These are phyloP conservation scores for Juglanconis oblonga DNA, from an alignment of 2,329 filamentous ascomycete genomes.

Conservation along the genomic window DNA sequence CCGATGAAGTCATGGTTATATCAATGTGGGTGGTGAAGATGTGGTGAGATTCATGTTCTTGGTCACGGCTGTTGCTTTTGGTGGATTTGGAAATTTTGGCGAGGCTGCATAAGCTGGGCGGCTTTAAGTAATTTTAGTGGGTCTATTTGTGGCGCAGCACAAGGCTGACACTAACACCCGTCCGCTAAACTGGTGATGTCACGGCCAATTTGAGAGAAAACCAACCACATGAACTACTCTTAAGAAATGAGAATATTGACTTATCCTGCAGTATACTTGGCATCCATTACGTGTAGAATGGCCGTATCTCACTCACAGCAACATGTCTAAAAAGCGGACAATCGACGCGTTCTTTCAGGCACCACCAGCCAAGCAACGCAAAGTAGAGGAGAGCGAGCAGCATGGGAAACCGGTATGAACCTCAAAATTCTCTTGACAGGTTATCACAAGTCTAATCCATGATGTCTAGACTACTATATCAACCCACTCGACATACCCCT, in stretches of 20 bases:
- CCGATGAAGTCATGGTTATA: constrained; percentile 5
- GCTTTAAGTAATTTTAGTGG: not conserved
- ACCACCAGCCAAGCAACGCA: constrained; percentile 40
- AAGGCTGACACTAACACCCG: constrained; percentile 16
- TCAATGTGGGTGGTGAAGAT: not conserved
- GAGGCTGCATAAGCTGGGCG: constrained; percentile 9
- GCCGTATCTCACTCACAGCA: not conserved
- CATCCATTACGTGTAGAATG: not conserved
- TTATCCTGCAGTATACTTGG: too few species aligned
- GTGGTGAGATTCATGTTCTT: constrained; percentile 2
- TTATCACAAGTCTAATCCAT: not conserved
- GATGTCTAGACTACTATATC: constrained; percentile 28
- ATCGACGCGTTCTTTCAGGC: constrained; percentile 65
- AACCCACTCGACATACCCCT: constrained; percentile 46
- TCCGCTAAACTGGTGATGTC: constrained; percentile 14
- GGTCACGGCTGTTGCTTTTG: not conserved
- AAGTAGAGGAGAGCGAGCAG: constrained; percentile 9
- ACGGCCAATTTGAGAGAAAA: not conserved
- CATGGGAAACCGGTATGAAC: constrained; percentile 7
- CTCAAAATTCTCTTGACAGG: not conserved
- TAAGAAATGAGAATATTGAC: not conserved
- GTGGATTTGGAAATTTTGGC: constrained; percentile 13
- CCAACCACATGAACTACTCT: not conserved
- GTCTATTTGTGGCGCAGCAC: constrained; percentile 15
- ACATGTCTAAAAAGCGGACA: constrained; percentile 54